Conservation (phyloP, 352 stramenopile genomes). For the Detonula confervacea region DNA sequence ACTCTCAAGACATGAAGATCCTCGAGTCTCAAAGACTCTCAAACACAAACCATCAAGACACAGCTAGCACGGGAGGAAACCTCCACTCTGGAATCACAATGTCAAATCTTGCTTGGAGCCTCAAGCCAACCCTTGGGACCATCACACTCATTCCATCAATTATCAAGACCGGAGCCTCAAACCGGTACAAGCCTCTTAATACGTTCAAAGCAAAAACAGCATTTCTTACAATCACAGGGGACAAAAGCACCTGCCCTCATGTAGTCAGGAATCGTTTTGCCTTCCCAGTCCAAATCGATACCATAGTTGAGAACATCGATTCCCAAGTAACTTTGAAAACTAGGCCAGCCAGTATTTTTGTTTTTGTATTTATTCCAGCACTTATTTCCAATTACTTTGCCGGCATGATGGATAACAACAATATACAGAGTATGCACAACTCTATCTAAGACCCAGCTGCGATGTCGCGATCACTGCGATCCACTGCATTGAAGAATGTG, state of each 20-base stretch:
- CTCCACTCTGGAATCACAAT: no score
- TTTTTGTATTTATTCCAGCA: not conserved
- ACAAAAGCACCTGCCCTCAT: slow-evolving; percentile 13
- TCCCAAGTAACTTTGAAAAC: slow-evolving; percentile 33
- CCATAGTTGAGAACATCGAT: slow-evolving; percentile 18
- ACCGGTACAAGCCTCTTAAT: no score
- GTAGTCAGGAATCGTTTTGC: slow-evolving; percentile 2
- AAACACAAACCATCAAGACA: no score
- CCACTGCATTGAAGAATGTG: slow-evolving; percentile 23
- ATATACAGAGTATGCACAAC: slow-evolving; percentile 28
- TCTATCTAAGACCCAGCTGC: slow-evolving; percentile 26
- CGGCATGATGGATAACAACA: not conserved
- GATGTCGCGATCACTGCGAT: slow-evolving; percentile 26
- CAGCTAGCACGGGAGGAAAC: no score
- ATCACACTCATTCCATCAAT: no score
- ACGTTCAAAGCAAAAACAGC: slow-evolving; percentile 41
- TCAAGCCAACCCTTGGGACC: no score
- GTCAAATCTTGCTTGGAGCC: no score
- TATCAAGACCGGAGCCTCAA: no score
- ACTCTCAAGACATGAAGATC: no score
- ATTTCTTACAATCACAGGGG: slow-evolving; percentile 35
- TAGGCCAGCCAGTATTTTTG: slow-evolving; percentile 7
- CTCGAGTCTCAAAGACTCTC: no score
- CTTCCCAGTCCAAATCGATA: slow-evolving; percentile 20
- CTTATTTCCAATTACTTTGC: not conserved